Evolutionary conservation across 805 yeast genomes (phyloP).

Genomic region (Candida silvicultrix): DNA sequence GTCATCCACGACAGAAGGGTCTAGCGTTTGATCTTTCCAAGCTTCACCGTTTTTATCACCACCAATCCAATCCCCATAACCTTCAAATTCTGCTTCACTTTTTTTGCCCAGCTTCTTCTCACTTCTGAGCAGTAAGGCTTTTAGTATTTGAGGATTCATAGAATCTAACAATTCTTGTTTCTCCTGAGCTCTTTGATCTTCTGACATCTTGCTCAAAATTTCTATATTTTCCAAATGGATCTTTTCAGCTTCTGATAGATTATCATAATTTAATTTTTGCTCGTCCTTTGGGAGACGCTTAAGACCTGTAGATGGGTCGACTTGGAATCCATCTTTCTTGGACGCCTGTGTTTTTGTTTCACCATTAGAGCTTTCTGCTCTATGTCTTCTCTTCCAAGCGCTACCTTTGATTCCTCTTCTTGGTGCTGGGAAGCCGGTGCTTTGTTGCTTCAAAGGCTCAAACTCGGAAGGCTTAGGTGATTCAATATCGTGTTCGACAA

Average conservation of each 20-base stretch:
- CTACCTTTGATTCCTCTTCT: slow-evolving; percentile 61
- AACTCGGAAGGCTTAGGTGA: slow-evolving; percentile 94
- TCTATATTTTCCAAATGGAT: slow-evolving; percentile 74
- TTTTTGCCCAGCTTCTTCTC: slow-evolving; percentile 32
- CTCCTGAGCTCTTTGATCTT: slow-evolving; percentile 57
- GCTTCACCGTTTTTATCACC: slow-evolving; percentile 19
- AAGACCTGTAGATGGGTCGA: slow-evolving; percentile 70
- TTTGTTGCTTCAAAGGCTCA: slow-evolving; percentile 69
- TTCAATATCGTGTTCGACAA: slow-evolving; percentile 83
- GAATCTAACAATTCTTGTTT: slow-evolving; percentile 58
- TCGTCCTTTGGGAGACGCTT: slow-evolving; percentile 81
- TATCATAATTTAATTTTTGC: slow-evolving; percentile 47
- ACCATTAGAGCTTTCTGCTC: slow-evolving; percentile 66
- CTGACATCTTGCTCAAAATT: slow-evolving; percentile 53
- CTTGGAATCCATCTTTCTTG: slow-evolving; percentile 88
- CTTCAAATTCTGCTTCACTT: slow-evolving; percentile 15
- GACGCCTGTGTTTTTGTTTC: slow-evolving; percentile 93
- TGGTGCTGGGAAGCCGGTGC: slow-evolving; percentile 80
- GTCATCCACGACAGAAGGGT: slow-evolving; percentile 11
- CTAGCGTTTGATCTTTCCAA: slow-evolving; percentile 17
- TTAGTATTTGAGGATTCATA: slow-evolving; percentile 63
- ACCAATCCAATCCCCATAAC: slow-evolving; percentile 25
- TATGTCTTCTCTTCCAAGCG: slow-evolving; percentile 83
- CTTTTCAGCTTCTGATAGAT: slow-evolving; percentile 56
- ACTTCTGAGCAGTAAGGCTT: slow-evolving; percentile 50